Evolutionary conservation across 2,329 filamentous ascomycete species (phyloP).

Genomic region (Chaetomiaceae sp.): DNA sequence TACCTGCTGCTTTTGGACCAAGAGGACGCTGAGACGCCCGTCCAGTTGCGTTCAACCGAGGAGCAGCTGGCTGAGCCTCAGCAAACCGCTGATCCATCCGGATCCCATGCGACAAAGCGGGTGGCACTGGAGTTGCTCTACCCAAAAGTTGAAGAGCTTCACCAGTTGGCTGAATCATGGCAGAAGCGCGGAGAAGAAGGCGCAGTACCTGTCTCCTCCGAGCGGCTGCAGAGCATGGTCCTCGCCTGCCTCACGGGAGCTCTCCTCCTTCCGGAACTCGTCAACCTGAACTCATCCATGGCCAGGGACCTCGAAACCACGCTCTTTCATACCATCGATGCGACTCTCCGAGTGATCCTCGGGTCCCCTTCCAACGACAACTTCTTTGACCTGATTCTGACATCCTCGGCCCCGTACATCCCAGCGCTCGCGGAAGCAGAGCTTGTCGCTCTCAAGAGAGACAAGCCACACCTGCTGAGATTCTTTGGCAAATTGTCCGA

Average conservation of each 20-base stretch:
- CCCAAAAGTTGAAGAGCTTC: slow-evolving; percentile 49
- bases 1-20: slow-evolving; percentile 54
- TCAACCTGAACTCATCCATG: slow-evolving; percentile 43
- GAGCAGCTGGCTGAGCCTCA: slow-evolving; percentile 15
- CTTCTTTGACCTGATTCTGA: slow-evolving; percentile 45
- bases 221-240: slow-evolving; percentile 50
- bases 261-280: slow-evolving; percentile 46
- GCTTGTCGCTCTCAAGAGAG: slow-evolving; percentile 36
- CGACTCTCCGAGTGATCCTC: slow-evolving; percentile 38
- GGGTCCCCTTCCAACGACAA: slow-evolving; percentile 42
- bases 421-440: slow-evolving; percentile 40
- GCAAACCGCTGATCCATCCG: slow-evolving; percentile 33
- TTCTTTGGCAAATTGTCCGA: slow-evolving; percentile 40
- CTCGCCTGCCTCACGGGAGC: slow-evolving; percentile 44
- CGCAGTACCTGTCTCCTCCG: slow-evolving; percentile 46
- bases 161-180: slow-evolving; percentile 46
- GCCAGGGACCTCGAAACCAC: slow-evolving; percentile 45
- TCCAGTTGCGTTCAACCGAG: not conserved
- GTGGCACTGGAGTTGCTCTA: slow-evolving; percentile 51
- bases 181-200: slow-evolving; percentile 40
- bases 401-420: slow-evolving; percentile 42
- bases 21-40: slow-evolving; percentile 9
- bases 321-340: slow-evolving; percentile 40
- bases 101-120: slow-evolving; percentile 44
- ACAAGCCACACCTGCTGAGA: slow-evolving; percentile 39